These are phyloP conservation scores for Helotiales sp. DNA, from an alignment of 2,329 filamentous ascomycete genomes.

Conservation along the genomic window DNA sequence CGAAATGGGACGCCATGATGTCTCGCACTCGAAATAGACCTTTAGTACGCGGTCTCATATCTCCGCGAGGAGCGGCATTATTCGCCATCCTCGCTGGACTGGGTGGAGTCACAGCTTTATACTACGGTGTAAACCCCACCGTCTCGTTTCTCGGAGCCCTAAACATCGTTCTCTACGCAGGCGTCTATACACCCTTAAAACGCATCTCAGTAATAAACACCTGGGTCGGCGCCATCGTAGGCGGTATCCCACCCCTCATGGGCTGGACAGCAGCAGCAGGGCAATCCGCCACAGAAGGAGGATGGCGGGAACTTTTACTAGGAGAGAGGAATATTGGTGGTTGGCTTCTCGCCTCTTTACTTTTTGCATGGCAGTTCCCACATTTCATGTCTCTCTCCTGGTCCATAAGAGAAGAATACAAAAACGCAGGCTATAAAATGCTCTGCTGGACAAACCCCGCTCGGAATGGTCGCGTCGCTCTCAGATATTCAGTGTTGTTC, in stretches of 20 bases:
- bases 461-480: conserved; percentile 80
- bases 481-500: conserved; percentile 83
- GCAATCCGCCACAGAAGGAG: conserved; percentile 75
- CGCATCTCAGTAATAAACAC: conserved; percentile 85
- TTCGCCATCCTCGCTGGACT: conserved; percentile 77
- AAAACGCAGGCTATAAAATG: conserved; percentile 67
- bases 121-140: conserved; percentile 91
- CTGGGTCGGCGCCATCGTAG: conserved; percentile 91
- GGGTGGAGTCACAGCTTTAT: conserved; percentile 70
- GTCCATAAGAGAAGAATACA: conserved; percentile 87
- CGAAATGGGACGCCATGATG: conserved; percentile 88
- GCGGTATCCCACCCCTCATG: conserved; percentile 94
- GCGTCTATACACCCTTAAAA: conserved; percentile 90
- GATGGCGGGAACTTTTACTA: conserved; percentile 77
- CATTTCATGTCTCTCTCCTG: conserved; percentile 96
- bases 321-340: conserved; percentile 71
- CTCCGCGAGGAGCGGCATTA: conserved; percentile 65
- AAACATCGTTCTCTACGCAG: conserved; percentile 90
- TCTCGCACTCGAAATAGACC: conserved; percentile 88
- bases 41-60: conserved; percentile 78
- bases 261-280: conserved; percentile 95
- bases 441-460: conserved; percentile 84
- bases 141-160: conserved; percentile 80
- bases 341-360: conserved; percentile 80
- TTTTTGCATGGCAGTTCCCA: conserved; percentile 97